Evolutionary conservation across 2,329 filamentous ascomycete genomes (phyloP).

Genomic region (Thielaviopsis populi): DNA sequence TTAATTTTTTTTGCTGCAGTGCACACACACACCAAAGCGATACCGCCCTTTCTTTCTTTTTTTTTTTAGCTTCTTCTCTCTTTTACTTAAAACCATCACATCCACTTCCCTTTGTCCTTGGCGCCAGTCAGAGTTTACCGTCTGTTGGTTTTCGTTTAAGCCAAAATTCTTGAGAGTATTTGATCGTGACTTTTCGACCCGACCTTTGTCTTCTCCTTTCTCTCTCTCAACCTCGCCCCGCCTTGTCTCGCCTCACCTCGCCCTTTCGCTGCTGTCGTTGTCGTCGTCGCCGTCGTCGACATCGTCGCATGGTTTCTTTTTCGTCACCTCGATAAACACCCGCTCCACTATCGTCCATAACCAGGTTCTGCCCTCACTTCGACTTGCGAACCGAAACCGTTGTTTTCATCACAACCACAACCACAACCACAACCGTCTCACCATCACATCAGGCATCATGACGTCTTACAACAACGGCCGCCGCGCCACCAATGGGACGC

Average conservation of each 20-base stretch:
- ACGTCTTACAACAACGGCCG: conserved; percentile 52
- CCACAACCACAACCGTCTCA: neutral
- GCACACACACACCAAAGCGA: neutral
- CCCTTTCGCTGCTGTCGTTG: neutral
- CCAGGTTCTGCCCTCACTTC: neutral
- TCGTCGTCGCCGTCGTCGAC: no score
- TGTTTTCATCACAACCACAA: no score
- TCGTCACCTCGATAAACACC: neutral
- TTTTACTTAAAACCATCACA: conserved; percentile 1
- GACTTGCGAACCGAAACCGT: neutral
- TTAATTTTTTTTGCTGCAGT: neutral
- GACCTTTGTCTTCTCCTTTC: no score
- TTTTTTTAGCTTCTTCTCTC: neutral
- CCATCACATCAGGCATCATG: conserved; percentile 33
- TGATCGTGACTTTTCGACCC: no score
- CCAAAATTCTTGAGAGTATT: no score
- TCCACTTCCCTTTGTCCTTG: neutral
- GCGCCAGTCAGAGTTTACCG: neutral
- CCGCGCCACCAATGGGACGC: conserved; percentile 72
- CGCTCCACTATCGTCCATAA: neutral
- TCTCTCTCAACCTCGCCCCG: no score
- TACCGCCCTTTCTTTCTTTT: neutral
- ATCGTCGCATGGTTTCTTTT: neutral
- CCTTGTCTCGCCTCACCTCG: no score
- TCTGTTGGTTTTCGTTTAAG: neutral